phyloP scores from a whole-genome alignment of 371 early-diverging fungal species.

The Mucor mucedo region DNA sequence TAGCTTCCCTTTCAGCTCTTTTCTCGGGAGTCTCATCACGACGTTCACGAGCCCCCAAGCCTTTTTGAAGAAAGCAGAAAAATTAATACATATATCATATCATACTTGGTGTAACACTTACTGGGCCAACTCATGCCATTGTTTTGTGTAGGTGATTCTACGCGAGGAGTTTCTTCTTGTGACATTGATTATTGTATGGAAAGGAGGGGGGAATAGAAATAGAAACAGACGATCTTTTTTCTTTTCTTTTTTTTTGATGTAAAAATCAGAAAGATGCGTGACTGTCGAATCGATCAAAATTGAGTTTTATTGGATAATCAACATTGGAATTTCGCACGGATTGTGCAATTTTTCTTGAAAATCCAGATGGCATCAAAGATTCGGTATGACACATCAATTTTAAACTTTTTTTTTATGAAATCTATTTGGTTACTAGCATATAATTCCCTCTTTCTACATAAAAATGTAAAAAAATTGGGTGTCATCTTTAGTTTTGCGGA shows the following conservation, averaged over 20 bases:
- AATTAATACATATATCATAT: neutral
- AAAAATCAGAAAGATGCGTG: conserved; percentile 10
- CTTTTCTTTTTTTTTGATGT: conserved; percentile 5
- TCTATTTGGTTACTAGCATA: neutral
- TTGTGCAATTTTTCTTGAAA: neutral
- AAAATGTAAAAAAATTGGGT: too few relatives aligned
- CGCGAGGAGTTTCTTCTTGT: conserved; percentile 20
- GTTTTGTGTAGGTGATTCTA: conserved; percentile 42
- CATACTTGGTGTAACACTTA: conserved; percentile 21
- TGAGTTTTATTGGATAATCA: conserved; percentile 12
- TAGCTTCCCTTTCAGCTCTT: conserved; percentile 68
- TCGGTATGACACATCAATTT: neutral
- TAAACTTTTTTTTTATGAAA: neutral
- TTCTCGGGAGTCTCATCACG: conserved; percentile 78
- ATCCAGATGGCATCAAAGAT: conserved; percentile 1
- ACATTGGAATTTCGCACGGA: conserved; percentile 10
- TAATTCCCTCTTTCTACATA: neutral
- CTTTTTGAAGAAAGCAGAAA: conserved; percentile 28
- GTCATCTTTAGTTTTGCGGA: too few relatives aligned
- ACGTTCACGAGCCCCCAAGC: conserved; percentile 75
- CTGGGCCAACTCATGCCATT: conserved; percentile 62
- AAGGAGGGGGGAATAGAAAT: conserved; percentile 18
- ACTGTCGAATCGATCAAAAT: conserved; percentile 13
- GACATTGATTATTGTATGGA: conserved; percentile 9
- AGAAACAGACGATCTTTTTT: neutral